Percentiles rank a stretch among this genome's conserved stretches.
Conservation (phyloP, 78 protist species). For the Planoprotostelium fungivorum region DNA sequence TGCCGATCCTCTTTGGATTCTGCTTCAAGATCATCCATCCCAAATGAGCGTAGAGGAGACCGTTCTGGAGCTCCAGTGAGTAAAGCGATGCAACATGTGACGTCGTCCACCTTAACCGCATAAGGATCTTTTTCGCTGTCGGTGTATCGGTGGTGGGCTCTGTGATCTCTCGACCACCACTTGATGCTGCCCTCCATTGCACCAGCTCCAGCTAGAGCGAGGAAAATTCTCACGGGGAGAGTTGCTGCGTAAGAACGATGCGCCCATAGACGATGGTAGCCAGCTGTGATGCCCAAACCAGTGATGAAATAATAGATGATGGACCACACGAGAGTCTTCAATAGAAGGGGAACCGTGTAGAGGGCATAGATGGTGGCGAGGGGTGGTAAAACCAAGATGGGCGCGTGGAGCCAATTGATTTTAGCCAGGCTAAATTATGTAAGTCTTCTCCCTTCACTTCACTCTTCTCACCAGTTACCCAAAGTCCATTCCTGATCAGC, state of each 20-base stretch:
- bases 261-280: conserved; percentile 64
- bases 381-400: conserved; percentile 32
- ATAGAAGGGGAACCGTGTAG: conserved; percentile 4
- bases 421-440: conserved; percentile 5
- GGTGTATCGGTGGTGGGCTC: conserved; percentile 83
- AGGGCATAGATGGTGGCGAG: conserved; percentile 29
- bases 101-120: conserved; percentile 4
- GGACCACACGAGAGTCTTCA: conserved; percentile 34
- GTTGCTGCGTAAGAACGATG: conserved; percentile 43
- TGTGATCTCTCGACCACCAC: conserved; percentile 84
- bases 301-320: conserved; percentile 39
- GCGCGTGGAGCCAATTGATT: conserved; percentile 49
- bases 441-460: conserved; percentile 13
- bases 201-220: conserved; percentile 42
- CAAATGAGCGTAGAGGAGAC: conserved; percentile 75
- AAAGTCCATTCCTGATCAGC: background rate
- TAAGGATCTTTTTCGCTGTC: conserved; percentile 87
- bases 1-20: conserved; percentile 41
- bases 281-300: conserved; percentile 76
- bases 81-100: background rate
- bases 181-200: conserved; percentile 71
- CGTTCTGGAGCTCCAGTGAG: conserved; percentile 19
- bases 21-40: conserved; percentile 85
- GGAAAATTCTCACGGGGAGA: background rate
- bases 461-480: background rate